A percentile compares a stretch with the other conserved stretches of the same genome.
Evolutionary conservation across 768 basidiomycete genomes (phyloP).

Genomic region (Multifurca ochricompacta): DNA sequence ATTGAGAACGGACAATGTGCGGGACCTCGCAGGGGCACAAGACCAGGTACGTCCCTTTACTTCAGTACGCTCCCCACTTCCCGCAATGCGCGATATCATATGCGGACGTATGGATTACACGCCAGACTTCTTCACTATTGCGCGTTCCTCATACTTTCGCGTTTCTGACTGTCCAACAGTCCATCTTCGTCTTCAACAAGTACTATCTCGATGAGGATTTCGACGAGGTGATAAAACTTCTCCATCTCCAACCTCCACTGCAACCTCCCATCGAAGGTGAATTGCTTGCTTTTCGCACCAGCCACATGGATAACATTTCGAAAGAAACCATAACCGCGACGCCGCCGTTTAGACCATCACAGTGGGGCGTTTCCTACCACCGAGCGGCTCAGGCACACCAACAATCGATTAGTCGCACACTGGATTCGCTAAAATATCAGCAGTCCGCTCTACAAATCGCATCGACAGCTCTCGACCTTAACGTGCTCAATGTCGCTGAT

Average conservation of each 20-base stretch:
- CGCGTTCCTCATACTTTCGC: neutral
- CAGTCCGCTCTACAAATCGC: constrained; percentile 67
- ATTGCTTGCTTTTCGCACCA: constrained; percentile 12
- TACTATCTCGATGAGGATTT: constrained; percentile 64
- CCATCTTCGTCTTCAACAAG: constrained; percentile 81
- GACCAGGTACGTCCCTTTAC: constrained; percentile 52
- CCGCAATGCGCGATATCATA: neutral
- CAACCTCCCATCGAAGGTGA: constrained; percentile 70
- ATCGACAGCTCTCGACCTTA: constrained; percentile 60
- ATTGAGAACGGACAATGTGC: constrained; percentile 59
- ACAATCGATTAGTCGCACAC: constrained; percentile 47
- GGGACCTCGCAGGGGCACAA: constrained; percentile 65
- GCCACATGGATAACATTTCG: neutral
- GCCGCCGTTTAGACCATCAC: constrained; percentile 62
- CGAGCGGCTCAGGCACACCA: constrained; percentile 57
- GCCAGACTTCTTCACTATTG: neutral
- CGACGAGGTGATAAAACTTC: constrained; percentile 54
- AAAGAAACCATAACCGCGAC: constrained; percentile 57
- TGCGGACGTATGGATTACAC: neutral
- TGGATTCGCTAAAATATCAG: constrained; percentile 53
- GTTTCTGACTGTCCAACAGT: constrained; percentile 30
- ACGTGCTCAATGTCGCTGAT: constrained; percentile 62
- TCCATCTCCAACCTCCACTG: constrained; percentile 51
- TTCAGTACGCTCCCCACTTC: neutral
- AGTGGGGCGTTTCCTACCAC: constrained; percentile 59